Evolutionary conservation across 768 basidiomycete species (phyloP), one percentile per base, ranked within the genome.

Genomic region (Tylopilus sp.): DNA sequence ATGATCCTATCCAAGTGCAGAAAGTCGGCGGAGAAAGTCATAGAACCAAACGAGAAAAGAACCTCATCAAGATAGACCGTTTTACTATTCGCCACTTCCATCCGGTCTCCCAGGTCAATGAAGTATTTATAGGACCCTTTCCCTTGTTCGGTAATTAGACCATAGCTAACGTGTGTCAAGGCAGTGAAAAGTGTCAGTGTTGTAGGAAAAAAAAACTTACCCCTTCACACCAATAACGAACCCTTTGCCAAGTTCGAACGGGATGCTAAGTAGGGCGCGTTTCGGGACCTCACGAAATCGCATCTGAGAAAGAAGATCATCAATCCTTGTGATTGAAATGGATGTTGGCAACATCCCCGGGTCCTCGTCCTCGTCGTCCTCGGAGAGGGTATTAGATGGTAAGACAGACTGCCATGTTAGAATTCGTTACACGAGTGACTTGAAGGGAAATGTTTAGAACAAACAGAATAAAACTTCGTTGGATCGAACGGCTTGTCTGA

Each of bases 121-220:
- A 97, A 94, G 63, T 92, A 90, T 64, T 83, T 87, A 68, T 92
- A 88, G 6, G 76, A 49, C 0, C 90, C 89, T 69, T 87, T 95
- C 68, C 81, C 89, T 71, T 95, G 92, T 63, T 94, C 87, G 2
- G 90, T 90, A 16, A 98, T 79, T 40, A 96, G 71, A 10, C 90
- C 86, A 68, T 96, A 99, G 43, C 93, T 97, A 58, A 17, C 22
- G 38, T 43, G 54, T 25, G 28, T 54, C 56, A 53, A 61, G 47
- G 16, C 21, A 48, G 44, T 22, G 21, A 34, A n/a, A 52, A 37
- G 47, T 31, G 16, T 36, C 17, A 29, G 16, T 45, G 44, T n/a
- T n/a, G n/a, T n/a, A n/a, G n/a, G n/a, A n/a, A n/a, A 47, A 36
- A 53, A 52, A 71, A 48, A 72, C 76, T 66, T 64, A 89, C 84